Conservation (phyloP, 768 basidiomycete genomes). For the Clitopilus hobsonii region DNA sequence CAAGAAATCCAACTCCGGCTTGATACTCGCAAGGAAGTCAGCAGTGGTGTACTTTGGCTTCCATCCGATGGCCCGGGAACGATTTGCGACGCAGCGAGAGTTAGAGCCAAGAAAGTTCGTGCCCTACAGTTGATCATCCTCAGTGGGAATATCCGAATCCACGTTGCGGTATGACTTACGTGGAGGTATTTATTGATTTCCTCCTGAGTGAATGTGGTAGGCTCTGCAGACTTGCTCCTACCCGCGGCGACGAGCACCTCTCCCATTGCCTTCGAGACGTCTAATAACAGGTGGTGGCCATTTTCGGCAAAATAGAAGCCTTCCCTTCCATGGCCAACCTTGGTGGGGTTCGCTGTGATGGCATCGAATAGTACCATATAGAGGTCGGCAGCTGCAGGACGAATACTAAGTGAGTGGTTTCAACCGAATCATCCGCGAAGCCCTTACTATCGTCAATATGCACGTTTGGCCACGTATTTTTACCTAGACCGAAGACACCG, state of each 20-base stretch:
- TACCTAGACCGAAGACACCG: constrained; percentile 52
- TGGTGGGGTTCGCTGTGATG: constrained; percentile 18
- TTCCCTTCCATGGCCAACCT: constrained; percentile 38
- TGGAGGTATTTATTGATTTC: constrained; percentile 39
- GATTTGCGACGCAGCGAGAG: constrained; percentile 32
- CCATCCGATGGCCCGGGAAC: constrained; percentile 39
- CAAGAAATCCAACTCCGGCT: not conserved
- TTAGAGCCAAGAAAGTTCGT: constrained; percentile 30
- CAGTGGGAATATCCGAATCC: not conserved
- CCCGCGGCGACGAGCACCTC: constrained; percentile 32
- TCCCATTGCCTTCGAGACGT: constrained; percentile 35
- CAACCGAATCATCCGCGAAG: not conserved
- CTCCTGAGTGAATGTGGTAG: constrained; percentile 40
- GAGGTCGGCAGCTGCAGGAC: constrained; percentile 26
- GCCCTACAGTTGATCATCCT: constrained; percentile 17
- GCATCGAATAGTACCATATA: constrained; percentile 33
- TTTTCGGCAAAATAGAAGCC: constrained; percentile 53
- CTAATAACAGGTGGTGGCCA: constrained; percentile 41
- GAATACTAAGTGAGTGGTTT: not conserved
- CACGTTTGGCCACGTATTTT: constrained; percentile 57
- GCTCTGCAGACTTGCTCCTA: constrained; percentile 30
- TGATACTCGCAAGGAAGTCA: constrained; percentile 1
- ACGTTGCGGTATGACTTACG: constrained; percentile 13
- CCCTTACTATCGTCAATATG: constrained; percentile 46
- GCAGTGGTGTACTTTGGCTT: constrained; percentile 22